Evolutionary conservation across 164 flowering plant genomes (phyloP).

Genomic region (Macadamia integrifolia): DNA sequence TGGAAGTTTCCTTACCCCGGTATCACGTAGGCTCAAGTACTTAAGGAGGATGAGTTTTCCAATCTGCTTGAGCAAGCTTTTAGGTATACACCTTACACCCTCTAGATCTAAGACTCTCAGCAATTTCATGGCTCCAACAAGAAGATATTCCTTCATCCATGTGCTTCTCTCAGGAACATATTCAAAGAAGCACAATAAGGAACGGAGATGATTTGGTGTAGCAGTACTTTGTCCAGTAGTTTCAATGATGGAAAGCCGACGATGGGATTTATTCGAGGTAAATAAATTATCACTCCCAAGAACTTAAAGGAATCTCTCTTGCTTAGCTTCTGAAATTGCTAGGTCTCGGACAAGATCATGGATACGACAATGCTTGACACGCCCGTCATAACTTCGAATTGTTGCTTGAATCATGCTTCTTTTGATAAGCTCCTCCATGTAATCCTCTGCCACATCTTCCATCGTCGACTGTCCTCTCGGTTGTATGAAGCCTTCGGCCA

Average conservation of each 20-base stretch:
- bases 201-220: not conserved
- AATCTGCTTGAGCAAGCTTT: not conserved
- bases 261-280: not conserved
- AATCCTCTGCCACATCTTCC: not conserved
- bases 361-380: not conserved
- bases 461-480: not conserved
- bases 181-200: not conserved
- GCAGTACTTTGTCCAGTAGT: not conserved
- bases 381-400: not conserved
- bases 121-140: constrained; percentile 1
- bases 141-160: not conserved
- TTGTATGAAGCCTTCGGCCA: not conserved
- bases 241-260: no score
- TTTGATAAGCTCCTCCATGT: not conserved
- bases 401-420: not conserved
- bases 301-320: not conserved
- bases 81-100: not conserved
- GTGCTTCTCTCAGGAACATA: not conserved
- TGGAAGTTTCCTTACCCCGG: constrained; percentile 2
- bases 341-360: not conserved
- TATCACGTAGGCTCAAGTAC: constrained; percentile 4
- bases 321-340: not conserved
- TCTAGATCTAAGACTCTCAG: constrained; percentile 16
- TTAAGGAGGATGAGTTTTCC: constrained; percentile 9
- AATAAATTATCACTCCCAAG: not conserved